These are phyloP conservation scores for Xylariaceae sp. DNA, from an alignment of 2,329 filamentous ascomycete genomes.

Conservation along the genomic window DNA sequence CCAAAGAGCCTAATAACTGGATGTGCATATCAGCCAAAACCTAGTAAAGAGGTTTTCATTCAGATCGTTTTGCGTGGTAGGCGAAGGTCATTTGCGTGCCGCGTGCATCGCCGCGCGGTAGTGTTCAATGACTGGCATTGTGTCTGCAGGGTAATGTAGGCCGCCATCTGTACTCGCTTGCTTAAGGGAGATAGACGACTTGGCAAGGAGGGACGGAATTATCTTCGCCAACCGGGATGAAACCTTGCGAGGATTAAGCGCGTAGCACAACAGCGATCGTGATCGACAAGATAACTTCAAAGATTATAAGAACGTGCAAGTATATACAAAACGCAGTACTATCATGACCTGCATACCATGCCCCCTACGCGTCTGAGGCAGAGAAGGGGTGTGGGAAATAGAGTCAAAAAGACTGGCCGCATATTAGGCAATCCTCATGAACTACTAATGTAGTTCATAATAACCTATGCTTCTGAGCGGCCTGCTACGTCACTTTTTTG, in stretches of 20 bases:
- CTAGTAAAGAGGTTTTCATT: constrained; percentile 18
- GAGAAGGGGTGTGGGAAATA: too few species aligned
- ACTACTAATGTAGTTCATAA: background rate
- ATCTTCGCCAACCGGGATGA: constrained; percentile 28
- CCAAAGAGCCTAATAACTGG: constrained; percentile 27
- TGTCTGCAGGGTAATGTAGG: constrained; percentile 11
- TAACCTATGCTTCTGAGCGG: constrained; percentile 7
- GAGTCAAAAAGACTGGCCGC: too few species aligned
- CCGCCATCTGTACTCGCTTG: constrained; percentile 13
- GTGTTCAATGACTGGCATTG: constrained; percentile 15
- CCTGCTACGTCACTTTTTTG: constrained; percentile 18
- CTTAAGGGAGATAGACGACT: background rate
- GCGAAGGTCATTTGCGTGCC: constrained; percentile 27
- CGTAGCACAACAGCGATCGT: background rate
- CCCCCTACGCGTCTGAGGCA: background rate
- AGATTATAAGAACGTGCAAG: constrained; percentile 6
- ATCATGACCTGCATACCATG: background rate
- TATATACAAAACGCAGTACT: constrained; percentile 4
- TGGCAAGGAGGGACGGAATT: constrained; percentile 4
- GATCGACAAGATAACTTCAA: constrained; percentile 13
- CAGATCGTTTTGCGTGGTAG: constrained; percentile 16
- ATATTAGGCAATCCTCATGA: too few species aligned
- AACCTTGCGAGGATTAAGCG: constrained; percentile 21
- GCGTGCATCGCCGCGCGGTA: constrained; percentile 23
- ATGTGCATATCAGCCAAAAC: constrained; percentile 26